Conservation (phyloP, 768 basidiomycete species). For the Leucocoprinus sp. region DNA sequence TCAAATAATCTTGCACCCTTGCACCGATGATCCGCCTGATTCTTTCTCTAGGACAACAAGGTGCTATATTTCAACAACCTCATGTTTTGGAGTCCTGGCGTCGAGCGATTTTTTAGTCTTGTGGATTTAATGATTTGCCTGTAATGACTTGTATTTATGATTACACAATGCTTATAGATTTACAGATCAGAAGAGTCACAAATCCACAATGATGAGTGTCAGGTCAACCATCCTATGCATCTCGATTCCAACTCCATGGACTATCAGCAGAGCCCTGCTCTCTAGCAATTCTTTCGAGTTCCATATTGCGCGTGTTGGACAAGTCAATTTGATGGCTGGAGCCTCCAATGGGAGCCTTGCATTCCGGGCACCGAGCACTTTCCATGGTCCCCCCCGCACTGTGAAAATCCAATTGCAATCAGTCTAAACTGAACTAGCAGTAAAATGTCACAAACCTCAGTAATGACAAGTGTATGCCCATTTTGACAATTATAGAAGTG, state of each 20-base stretch:
- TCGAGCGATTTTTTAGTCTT: no score
- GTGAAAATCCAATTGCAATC: neutral
- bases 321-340: slow-evolving; percentile 28
- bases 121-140: no score
- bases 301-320: slow-evolving; percentile 35
- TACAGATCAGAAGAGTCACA: no score
- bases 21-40: no score
- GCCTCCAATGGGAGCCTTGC: slow-evolving; percentile 47
- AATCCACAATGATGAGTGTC: no score
- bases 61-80: no score
- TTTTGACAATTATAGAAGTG: slow-evolving; percentile 48
- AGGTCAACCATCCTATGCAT: no score
- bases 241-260: slow-evolving; percentile 4
- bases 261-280: slow-evolving; percentile 1
- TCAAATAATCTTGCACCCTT: no score
- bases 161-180: no score
- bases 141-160: no score
- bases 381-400: slow-evolving; percentile 58
- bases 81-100: no score
- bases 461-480: slow-evolving; percentile 56
- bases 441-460: slow-evolving; percentile 30
- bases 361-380: slow-evolving; percentile 45
- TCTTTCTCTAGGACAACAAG: no score
- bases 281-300: slow-evolving; percentile 39
- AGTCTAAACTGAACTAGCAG: neutral